Evolutionary conservation across 139 green algal genomes (phyloP), one percentile per base, ranked within the genome.

Genomic region (Dunaliella sp.): DNA sequence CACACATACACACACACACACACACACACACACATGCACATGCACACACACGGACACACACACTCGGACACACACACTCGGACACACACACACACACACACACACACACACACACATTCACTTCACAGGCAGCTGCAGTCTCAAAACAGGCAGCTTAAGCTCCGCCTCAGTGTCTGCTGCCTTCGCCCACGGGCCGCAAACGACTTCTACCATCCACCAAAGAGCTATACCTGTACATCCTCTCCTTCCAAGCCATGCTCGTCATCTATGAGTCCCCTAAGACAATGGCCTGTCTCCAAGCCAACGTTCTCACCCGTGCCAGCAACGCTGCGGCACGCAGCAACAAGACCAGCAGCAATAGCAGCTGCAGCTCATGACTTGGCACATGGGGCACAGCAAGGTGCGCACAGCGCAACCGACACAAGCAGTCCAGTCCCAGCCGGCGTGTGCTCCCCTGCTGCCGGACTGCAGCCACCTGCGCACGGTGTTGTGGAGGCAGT

Each of bases 31-130:
- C 7, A 65, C 78, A 83, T 35, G 34, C 78, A 83, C 26, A 24
- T 22, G 30, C 22, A 83, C 78, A 83, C 78, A 83, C 78, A 83
- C 26, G 34, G 22, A 65, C 16, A 22, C 34, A 83, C 78, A 83
- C 3, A 58, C 3, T 83, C 33, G 31, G 7, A 33, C 33, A 83
- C 78, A 83, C 26, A 22, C 12, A 32, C 74, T 37, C 21, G 31
- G 12, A 80, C n/a, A 3, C n/a, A n/a, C n/a, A 35, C 12, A 80
- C 12, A 80, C 24, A 36, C 16, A 16, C 48, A 26, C 16, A 26
- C 48, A 16, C 48, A 7, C 16, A 16, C 16, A 65, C 16, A 16
- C 16, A 16, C 7, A 65, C 16, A 16, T 7, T 65, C 48, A 65
- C 48, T 65, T 16, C 48, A 65, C 48, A 65, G 48, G 48, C 48